Conservation (phyloP, 2,329 filamentous ascomycete genomes). For the Pleomassaria siparia region DNA sequence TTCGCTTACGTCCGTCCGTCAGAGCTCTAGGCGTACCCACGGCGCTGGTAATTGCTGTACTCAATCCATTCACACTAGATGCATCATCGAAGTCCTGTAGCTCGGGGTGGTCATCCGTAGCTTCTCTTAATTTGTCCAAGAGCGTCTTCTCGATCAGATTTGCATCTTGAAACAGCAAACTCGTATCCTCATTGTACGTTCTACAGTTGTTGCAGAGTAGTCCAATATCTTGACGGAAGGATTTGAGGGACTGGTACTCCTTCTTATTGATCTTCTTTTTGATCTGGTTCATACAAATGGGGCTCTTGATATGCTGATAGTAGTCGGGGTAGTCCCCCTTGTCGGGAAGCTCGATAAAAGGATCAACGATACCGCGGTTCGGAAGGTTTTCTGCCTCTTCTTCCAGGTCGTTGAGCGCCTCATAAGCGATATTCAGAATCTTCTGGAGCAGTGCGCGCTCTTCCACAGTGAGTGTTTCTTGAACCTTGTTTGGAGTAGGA, state of each 20-base stretch:
- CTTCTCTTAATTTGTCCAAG: conserved; percentile 55
- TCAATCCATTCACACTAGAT: conserved; percentile 50
- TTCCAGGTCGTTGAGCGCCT: conserved; percentile 80
- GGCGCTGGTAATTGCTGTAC: conserved; percentile 33
- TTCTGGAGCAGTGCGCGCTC: conserved; percentile 78
- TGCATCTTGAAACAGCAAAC: conserved; percentile 87
- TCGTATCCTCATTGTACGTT: conserved; percentile 96
- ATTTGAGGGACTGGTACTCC: conserved; percentile 79
- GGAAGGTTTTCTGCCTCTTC: conserved; percentile 66
- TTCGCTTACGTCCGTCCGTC: conserved; percentile 9
- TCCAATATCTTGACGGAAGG: conserved; percentile 80
- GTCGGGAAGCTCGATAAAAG: conserved; percentile 87
- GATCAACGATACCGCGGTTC: conserved; percentile 84
- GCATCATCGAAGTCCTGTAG: conserved; percentile 60
- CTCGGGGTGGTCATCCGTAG: conserved; percentile 57
- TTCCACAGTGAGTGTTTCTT: conserved; percentile 64
- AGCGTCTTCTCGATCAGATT: conserved; percentile 76
- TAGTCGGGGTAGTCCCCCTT: conserved; percentile 93
- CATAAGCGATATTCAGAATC: conserved; percentile 75
- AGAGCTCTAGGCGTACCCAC: conserved; percentile 34
- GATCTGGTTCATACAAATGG: conserved; percentile 96
- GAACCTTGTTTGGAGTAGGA: conserved; percentile 62
- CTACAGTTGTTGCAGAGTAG: conserved; percentile 87
- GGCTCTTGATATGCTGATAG: conserved; percentile 87
- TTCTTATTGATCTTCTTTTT: conserved; percentile 94